A percentile compares a stretch with the other conserved stretches of the same genome.
Evolutionary conservation across 2,329 filamentous ascomycete genomes (phyloP).

Genomic region (Cladobotryum protrusum): DNA sequence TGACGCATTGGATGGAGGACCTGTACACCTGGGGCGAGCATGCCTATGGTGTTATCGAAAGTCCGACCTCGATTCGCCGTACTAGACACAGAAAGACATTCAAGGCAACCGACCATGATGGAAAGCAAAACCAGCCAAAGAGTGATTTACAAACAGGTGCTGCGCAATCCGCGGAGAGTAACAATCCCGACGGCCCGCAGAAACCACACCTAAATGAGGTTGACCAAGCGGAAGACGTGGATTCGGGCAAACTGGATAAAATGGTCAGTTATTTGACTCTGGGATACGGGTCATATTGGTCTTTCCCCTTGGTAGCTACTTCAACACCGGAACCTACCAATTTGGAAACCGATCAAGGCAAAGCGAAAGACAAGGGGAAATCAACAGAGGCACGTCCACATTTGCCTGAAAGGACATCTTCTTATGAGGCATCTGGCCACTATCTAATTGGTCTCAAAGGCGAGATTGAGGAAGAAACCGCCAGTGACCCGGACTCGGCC

Average conservation of each 20-base stretch:
- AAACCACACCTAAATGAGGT: background rate
- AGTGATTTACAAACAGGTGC: background rate
- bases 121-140: slow-evolving; percentile 5
- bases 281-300: slow-evolving; percentile 63
- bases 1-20: slow-evolving; percentile 84
- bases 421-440: slow-evolving; percentile 29
- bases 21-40: slow-evolving; percentile 77
- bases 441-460: slow-evolving; percentile 66
- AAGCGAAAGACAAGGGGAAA: too few relatives aligned
- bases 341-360: slow-evolving; percentile 12
- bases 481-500: slow-evolving; percentile 26
- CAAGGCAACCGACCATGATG: slow-evolving; percentile 11
- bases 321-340: slow-evolving; percentile 10
- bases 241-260: slow-evolving; percentile 35
- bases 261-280: slow-evolving; percentile 60
- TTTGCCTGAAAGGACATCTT: slow-evolving; percentile 14
- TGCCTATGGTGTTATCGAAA: slow-evolving; percentile 79
- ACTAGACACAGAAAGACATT: slow-evolving; percentile 32
- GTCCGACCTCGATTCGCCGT: slow-evolving; percentile 61
- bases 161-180: background rate
- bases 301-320: slow-evolving; percentile 28
- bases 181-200: background rate
- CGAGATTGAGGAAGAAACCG: slow-evolving; percentile 46
- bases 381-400: background rate
- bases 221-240: background rate